A percentile compares a stretch with the other conserved stretches of the same genome.
These are phyloP conservation scores for Ganoderma lingzhi DNA, from an alignment of 1,284 basidiomycete species.

Conservation along the genomic window DNA sequence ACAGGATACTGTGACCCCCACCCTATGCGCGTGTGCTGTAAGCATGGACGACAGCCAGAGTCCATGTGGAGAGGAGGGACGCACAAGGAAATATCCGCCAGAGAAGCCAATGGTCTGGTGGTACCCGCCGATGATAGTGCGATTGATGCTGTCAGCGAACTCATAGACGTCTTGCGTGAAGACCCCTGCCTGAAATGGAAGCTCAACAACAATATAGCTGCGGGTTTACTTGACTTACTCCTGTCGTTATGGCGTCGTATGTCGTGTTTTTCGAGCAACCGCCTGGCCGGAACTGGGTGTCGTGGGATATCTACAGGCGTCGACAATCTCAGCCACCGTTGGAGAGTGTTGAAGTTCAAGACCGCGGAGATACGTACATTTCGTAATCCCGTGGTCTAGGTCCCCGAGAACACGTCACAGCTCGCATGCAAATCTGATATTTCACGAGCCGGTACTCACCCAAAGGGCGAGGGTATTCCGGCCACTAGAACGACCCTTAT, in stretches of 20 bases:
- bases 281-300: conserved; percentile 34
- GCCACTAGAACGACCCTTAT: conserved; percentile 48
- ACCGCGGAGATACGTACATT: conserved; percentile 31
- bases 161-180: conserved; percentile 41
- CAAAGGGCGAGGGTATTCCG: conserved; percentile 44
- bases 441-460: conserved; percentile 34
- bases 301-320: conserved; percentile 32
- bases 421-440: background rate
- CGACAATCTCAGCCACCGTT: background rate
- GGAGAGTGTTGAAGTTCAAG: too few relatives aligned
- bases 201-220: background rate
- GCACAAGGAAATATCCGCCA: conserved; percentile 43
- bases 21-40: conserved; percentile 41
- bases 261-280: conserved; percentile 30
- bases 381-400: conserved; percentile 38
- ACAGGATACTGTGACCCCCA: conserved; percentile 57
- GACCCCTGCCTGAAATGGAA: conserved; percentile 36
- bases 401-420: background rate
- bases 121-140: conserved; percentile 44
- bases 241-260: conserved; percentile 40
- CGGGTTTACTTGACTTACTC: conserved; percentile 29
- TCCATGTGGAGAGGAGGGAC: conserved; percentile 1
- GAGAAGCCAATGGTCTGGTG: conserved; percentile 42
- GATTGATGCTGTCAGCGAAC: conserved; percentile 43
- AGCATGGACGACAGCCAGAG: background rate